Conservation (phyloP, 2,329 filamentous ascomycete genomes). For the Arthrobotrys iridis region DNA sequence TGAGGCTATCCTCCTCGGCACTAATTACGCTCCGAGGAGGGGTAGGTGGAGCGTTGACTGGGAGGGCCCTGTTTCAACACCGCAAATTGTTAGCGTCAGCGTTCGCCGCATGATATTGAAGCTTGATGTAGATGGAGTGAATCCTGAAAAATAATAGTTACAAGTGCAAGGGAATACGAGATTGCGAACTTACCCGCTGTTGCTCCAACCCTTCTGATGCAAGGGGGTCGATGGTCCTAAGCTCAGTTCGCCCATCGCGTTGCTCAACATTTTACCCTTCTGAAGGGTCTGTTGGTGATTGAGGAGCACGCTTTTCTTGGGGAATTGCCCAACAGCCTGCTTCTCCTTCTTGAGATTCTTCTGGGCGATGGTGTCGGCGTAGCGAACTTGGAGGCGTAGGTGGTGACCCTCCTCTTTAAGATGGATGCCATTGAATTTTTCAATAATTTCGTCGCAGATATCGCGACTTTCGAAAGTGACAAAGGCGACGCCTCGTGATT, state of each 20-base stretch:
- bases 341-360: constrained; percentile 97
- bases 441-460: constrained; percentile 88
- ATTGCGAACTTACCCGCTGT: constrained; percentile 24
- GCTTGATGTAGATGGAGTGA: neutral
- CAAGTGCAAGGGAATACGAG: neutral
- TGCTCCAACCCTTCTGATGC: constrained; percentile 27
- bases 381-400: constrained; percentile 89
- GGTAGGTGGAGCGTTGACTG: constrained; percentile 42
- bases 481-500: constrained; percentile 23
- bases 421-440: constrained; percentile 81
- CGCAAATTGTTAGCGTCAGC: constrained; percentile 1
- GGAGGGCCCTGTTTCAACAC: constrained; percentile 42
- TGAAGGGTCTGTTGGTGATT: constrained; percentile 58
- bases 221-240: constrained; percentile 7
- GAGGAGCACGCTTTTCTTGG: constrained; percentile 30
- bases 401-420: constrained; percentile 74
- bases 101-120: neutral
- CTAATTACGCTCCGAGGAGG: constrained; percentile 39
- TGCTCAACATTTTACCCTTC: neutral
- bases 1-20: constrained; percentile 34
- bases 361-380: constrained; percentile 94
- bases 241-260: neutral
- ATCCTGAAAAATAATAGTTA: constrained; percentile 9
- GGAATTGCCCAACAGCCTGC: constrained; percentile 92
- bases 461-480: constrained; percentile 86